Evolutionary conservation across 768 basidiomycete species (phyloP), one percentile per base, ranked within the genome.

Genomic region (Cystobasidium ongulense): DNA sequence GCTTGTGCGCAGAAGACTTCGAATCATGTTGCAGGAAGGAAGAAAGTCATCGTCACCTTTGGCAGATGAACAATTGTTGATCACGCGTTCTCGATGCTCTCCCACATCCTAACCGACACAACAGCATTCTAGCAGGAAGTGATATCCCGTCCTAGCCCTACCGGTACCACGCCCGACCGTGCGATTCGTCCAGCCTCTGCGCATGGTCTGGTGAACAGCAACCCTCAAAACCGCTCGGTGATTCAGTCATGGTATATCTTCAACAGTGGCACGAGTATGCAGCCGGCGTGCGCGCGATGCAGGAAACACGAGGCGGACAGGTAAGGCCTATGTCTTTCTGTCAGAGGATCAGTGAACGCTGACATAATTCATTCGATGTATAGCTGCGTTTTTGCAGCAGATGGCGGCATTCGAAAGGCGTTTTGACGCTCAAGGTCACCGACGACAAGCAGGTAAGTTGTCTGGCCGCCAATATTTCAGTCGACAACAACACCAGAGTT

Each of bases 331-430:
- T 27, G 21, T 21, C 10, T 11, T 8, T 3, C 21, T 50, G 5
- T n/a, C n/a, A 50, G 46, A 21, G 3, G 46, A 50, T 21, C 15
- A 7, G 39, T 21, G 4, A n/a, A n/a, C 7, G 46, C 46, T 50
- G 46, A 50, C 46, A 21, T 8, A 4, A 17, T 11, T 4, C 21
- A 50, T 53, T 50, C 70, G 38, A 63, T 52, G 25, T 21, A 66
- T 79, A 98, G 95, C 86, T 90, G 27, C 86, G 95, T 50, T 96
- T 95, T 80, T 88, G 87, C 81, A 87, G 95, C 79, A 95, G 96
- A 85, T 97, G 93, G 90, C 87, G 86, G 78, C 84, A 89, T 35
- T 86, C 87, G 3, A 88, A 91, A 78, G 91, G 91, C 23, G 88
- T 90, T 79, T 86, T 98, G 23, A 89, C 95, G 59, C 84, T 98